Evolutionary conservation across 106 monocot genomes (phyloP).

Genomic region (Posidonia australis): DNA sequence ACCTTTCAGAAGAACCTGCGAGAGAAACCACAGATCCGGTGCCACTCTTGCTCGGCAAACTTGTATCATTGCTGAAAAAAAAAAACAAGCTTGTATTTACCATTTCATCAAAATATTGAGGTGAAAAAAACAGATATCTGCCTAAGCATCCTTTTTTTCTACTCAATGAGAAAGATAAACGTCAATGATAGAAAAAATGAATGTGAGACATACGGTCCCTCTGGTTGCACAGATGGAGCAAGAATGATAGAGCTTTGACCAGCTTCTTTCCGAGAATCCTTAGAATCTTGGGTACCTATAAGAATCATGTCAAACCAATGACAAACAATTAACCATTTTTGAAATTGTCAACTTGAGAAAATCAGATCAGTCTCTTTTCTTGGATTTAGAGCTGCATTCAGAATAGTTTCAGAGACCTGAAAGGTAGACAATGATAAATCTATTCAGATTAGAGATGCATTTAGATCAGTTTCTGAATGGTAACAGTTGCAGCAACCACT

Average conservation of each 20-base stretch:
- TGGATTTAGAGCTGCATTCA: too few relatives aligned
- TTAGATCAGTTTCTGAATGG: not conserved
- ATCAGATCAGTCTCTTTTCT: not conserved
- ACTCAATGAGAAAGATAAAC: not conserved
- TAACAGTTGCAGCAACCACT: not conserved
- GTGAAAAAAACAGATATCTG: too few relatives aligned
- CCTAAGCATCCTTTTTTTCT: not conserved
- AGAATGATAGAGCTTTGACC: constrained; percentile 32
- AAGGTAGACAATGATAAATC: too few relatives aligned
- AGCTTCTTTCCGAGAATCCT: constrained; percentile 27
- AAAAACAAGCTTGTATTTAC: not conserved
- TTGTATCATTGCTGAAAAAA: constrained; percentile 37
- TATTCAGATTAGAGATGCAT: not conserved
- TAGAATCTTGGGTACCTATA: constrained; percentile 42
- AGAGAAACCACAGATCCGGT: constrained; percentile 38
- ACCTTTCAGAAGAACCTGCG: constrained; percentile 72
- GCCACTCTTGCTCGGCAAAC: constrained; percentile 26
- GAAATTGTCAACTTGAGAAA: not conserved
- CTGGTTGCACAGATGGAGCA: constrained; percentile 40
- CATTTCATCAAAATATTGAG: too few relatives aligned
- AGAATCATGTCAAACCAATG: not conserved
- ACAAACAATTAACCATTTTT: not conserved
- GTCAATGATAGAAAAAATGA: not conserved
- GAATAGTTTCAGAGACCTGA: too few relatives aligned
- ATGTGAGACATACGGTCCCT: constrained; percentile 49